Percentiles rank a stretch among this genome's conserved stretches.
phyloP scores from a whole-genome alignment of 192 early-diverging fungal species.

The Piromyces finnis region DNA sequence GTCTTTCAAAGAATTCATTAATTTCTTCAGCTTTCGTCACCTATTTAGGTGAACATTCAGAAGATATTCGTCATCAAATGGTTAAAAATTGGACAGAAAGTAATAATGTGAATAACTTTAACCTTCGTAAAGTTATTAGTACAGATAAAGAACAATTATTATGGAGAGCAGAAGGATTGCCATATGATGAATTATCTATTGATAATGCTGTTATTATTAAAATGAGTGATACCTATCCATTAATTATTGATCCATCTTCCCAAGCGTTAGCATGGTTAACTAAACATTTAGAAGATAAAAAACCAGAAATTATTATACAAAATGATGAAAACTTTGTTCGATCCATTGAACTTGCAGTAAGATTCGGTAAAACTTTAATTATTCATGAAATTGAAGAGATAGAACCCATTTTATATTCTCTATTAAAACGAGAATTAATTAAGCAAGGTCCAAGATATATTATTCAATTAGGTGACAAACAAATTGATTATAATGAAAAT shows the following conservation, averaged over 20 bases:
- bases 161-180: constrained; percentile 32
- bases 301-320: constrained; percentile 32
- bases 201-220: constrained; percentile 34
- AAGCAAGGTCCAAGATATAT: constrained; percentile 29
- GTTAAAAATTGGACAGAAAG: constrained; percentile 13
- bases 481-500: constrained; percentile 31
- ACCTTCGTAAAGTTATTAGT: constrained; percentile 20
- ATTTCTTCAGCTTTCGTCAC: constrained; percentile 24
- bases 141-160: constrained; percentile 35
- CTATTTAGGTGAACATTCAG: constrained; percentile 21
- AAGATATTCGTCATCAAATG: constrained; percentile 15
- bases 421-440: constrained; percentile 21
- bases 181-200: constrained; percentile 24
- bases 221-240: constrained; percentile 8
- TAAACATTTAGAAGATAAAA: constrained; percentile 17
- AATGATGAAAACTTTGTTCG: constrained; percentile 29
- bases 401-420: constrained; percentile 25
- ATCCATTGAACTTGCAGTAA: constrained; percentile 26
- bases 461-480: constrained; percentile 32
- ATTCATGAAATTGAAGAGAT: constrained; percentile 24
- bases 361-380: constrained; percentile 42
- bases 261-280: constrained; percentile 30
- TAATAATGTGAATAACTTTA: constrained; percentile 9
- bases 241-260: constrained; percentile 31
- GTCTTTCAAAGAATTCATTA: constrained; percentile 17